Evolutionary conservation across 1,284 basidiomycete species (phyloP), one percentile per base, ranked within the genome.

Genomic region (Marasmius fiardii): DNA sequence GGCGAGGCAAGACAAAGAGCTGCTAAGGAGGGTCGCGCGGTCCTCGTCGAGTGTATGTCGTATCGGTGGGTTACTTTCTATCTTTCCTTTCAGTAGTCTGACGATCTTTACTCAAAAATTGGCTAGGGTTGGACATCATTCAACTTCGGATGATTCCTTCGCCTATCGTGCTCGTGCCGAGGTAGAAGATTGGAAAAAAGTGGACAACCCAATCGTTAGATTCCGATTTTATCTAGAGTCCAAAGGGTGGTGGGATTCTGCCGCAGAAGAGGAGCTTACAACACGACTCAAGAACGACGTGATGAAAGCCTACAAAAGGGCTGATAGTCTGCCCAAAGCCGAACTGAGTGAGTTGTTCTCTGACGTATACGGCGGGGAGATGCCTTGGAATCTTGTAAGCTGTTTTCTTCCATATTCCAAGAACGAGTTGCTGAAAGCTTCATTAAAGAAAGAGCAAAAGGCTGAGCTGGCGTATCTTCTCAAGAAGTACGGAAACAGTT

Each of bases 111-210:
- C n/a, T 34, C 50, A 12, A 55, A 23, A 55, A n/a, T n/a, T 20
- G 1, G 4, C n/a, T 43, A 88, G 85, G 21, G 88, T 97, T 3
- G 91, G 94, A n/a, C 94, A 97, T 68, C 94, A 97, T 69, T 94
- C 92, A 14, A 97, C 94, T 0, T 95, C 92, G 11, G 95, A 97
- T 68, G 94, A 97, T 70, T 95, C 92, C 16, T 93, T 90, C 64
- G 93, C 93, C 24, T 97, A 97, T 71, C 84, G 93, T 37, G 80
- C 90, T 1, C 81, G 88, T 10, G 82, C 90, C 57, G 93, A 94
- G 67, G 93, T 95, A 21, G 89, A 94, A 68, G 87, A 93, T 65
- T 82, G 88, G 66, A 92, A 90, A 68, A 85, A 88, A 37, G 84
- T 93, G 52, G 93, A 96, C 64, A 95, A 95, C 53, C 95, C 95